Evolutionary conservation across 2,329 filamentous ascomycete species (phyloP), one percentile per base, ranked within the genome.

Genomic region (Verticillium albo-atrum): DNA sequence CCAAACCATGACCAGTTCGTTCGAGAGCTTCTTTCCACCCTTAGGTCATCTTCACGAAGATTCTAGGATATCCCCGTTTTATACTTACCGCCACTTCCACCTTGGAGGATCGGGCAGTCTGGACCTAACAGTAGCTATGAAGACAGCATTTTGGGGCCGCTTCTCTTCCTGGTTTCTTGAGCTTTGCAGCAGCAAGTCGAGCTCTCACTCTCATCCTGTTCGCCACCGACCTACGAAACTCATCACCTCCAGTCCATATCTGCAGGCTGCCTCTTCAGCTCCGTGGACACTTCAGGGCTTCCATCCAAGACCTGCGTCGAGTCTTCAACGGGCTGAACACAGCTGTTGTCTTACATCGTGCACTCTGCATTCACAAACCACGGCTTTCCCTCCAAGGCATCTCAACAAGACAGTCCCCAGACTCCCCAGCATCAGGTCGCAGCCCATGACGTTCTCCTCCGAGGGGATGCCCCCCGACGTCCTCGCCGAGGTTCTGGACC

Each of bases 401-500:
- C 30, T n/a, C n/a, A 2, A 42, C 34, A 37, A 55, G 14, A 20
- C 30, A 17, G 28, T 53, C 26, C 51, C 51, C n/a, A 10, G 14
- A 5, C 51, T 28, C 9, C 51, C 51, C 25, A 53, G 65, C 4
- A 66, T 60, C 2, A 9, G 42, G 20, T 14, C 20, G 25, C 20
- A 17, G 20, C n/a, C 7, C 25, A 27, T 53, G 51, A 15, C 25
- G 25, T 51, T 51, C 17, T 57, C 26, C 17, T n/a, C 27, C 26
- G 27, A 62, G 2, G 54, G 35, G n/a, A 73, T 77, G 64, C 65
- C 58, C 34, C 63, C 55, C 1, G 59, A 60, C n/a, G 68, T 67
- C 53, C 69, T 81, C 9, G 60, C 58, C 14, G 70, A 76, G 54
- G 66, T 81, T 28, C 73, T 82, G 62, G 34, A 60, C 27, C 56